Percentiles rank a stretch among this genome's conserved stretches.
Conservation (phyloP, 345 rosid genomes). For the Eucalyptus marginata region DNA sequence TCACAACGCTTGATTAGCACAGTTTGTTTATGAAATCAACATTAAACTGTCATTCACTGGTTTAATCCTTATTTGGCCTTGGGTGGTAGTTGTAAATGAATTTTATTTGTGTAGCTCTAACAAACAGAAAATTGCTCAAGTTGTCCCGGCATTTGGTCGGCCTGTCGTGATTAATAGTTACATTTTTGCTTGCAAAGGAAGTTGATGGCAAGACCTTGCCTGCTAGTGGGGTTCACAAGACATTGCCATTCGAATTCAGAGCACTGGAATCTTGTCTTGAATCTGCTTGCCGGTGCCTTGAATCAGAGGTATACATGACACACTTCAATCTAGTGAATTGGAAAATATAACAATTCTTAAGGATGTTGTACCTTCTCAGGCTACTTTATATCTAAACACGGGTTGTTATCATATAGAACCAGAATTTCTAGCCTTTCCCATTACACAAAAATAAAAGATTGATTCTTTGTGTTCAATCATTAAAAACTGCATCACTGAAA, state of each 20-base stretch:
- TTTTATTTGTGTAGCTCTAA: background rate
- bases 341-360: background rate
- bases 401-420: background rate
- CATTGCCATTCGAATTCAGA: constrained; percentile 54
- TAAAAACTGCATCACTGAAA: background rate
- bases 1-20: background rate
- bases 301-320: constrained; percentile 37
- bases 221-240: constrained; percentile 13
- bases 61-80: background rate
- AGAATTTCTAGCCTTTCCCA: background rate
- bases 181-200: background rate
- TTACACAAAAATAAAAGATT: background rate
- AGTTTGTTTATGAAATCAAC: background rate
- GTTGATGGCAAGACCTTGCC: background rate
- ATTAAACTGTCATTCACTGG: background rate
- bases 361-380: background rate
- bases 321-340: background rate
- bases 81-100: background rate
- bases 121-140: background rate
- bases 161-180: background rate
- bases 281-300: constrained; percentile 61
- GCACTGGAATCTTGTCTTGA: constrained; percentile 79
- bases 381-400: background rate
- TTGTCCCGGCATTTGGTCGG: background rate
- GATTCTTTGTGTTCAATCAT: background rate